Base-by-base conservation (phyloP, 805 yeast genomes). In the Pichia ethanolica region DNA sequence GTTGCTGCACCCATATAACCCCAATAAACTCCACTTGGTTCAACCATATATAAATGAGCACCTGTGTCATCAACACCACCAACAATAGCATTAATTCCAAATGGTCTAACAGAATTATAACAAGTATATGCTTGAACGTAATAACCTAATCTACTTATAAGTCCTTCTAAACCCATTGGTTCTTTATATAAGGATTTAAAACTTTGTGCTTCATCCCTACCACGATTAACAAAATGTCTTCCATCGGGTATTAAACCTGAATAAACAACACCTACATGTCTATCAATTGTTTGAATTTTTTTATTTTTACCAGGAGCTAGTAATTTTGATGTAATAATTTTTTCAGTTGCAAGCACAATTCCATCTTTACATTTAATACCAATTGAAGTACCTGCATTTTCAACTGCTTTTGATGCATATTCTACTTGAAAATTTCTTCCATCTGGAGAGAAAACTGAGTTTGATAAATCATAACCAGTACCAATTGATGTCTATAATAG, bases 161-260 rank as follows among this genome's bases (percentile, higher is more conserved):
- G 78, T 43, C 88, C 84, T 36, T 91, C 84, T 40, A 91, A 76
- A 5, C 90, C 80, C 52, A 90, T 83, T 33, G 88, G 82, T 48
- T 77, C 81, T 63, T 86, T 83, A 72, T 86, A 91, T 56, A 78
- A 72, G 51, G 82, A 76, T 67, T 86, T 84, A 75, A 88, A 91
- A 45, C 82, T 72, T 55, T 78, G 75, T 14, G 95, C 88, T 68
- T 93, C 99, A 57, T 87, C 95, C 65, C 99, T 82, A 35, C 95
- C 98, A 60, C 96, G 79, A 63, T 78, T 78, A 50, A 89, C 97
- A 59, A 93, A 77, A 62, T 88, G 95, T 66, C 97, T 83, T 9
- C 99, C 99, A 67, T 93, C 99, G 33, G 99, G 98, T 58, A 89
- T 79, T 56, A 93, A 72, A 2, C 99, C 99, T 5, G 97, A 88